Percentiles rank a stretch among this genome's conserved stretches.
These are phyloP conservation scores for Fusarium austroafricanum DNA, from an alignment of 2,329 filamentous ascomycete species.

Conservation along the genomic window DNA sequence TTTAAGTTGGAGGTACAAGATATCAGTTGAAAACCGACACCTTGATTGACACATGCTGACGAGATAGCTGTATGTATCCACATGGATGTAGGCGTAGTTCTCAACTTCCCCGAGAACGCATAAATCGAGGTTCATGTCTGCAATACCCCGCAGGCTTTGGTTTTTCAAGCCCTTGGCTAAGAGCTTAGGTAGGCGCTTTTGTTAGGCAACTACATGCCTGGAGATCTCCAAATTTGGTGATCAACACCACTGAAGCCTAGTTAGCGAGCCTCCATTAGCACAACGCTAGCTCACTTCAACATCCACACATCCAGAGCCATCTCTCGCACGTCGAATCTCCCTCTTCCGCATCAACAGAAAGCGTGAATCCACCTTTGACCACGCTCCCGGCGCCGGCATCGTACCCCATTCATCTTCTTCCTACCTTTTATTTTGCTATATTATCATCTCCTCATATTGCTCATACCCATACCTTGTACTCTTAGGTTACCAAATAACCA, in stretches of 20 bases:
- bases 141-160: conserved; percentile 25
- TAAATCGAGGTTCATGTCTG: background rate
- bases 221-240: background rate
- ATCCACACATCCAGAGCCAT: conserved; percentile 8
- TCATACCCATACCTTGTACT: conserved; percentile 6
- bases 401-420: conserved; percentile 26
- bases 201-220: conserved; percentile 7
- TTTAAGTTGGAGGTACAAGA: background rate
- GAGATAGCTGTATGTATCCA: too few species aligned
- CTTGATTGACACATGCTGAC: conserved; percentile 18
- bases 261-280: conserved; percentile 1
- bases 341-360: conserved; percentile 33
- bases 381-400: conserved; percentile 39
- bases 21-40: background rate
- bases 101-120: background rate
- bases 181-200: conserved; percentile 1
- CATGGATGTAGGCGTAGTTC: background rate
- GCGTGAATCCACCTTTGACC: conserved; percentile 37
- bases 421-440: conserved; percentile 9
- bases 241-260: conserved; percentile 17
- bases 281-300: conserved; percentile 10
- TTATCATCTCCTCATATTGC: conserved; percentile 19
- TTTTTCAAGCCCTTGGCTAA: conserved; percentile 2
- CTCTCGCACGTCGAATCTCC: conserved; percentile 28
- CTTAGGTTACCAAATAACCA: background rate